These are phyloP conservation scores for Saturnispora gosingensis DNA, from an alignment of 805 yeast species.

Conservation along the genomic window DNA sequence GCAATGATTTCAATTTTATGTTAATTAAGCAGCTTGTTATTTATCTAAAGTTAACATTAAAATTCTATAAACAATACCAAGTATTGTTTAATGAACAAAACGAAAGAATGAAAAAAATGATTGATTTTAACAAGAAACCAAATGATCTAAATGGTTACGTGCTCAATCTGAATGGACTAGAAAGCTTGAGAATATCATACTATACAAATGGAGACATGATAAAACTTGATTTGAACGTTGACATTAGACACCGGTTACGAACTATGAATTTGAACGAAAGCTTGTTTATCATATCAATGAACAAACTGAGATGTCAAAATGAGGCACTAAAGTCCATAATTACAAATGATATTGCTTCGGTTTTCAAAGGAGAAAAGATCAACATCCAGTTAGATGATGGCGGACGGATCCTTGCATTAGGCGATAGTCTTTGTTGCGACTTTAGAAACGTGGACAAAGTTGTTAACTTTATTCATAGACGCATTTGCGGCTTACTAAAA, in stretches of 20 bases:
- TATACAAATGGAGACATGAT: constrained; percentile 9
- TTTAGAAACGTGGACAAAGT: constrained; percentile 12
- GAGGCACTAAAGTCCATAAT: background rate
- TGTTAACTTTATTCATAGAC: constrained; percentile 6
- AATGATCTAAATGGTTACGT: constrained; percentile 17
- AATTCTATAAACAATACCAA: constrained; percentile 19
- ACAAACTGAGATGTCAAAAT: constrained; percentile 5
- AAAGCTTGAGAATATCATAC: constrained; percentile 20
- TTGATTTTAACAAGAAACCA: constrained; percentile 11
- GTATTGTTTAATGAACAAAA: constrained; percentile 13
- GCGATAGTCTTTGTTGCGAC: constrained; percentile 23
- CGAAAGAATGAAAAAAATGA: constrained; percentile 3
- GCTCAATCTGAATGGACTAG: constrained; percentile 17
- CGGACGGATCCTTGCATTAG: constrained; percentile 17
- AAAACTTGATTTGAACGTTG: constrained; percentile 16
- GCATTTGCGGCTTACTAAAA: background rate
- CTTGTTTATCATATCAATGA: constrained; percentile 20
- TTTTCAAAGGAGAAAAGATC: constrained; percentile 16
- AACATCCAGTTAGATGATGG: constrained; percentile 2
- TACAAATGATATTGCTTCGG: constrained; percentile 5
- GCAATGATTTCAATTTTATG: constrained; percentile 10
- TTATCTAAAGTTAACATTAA: constrained; percentile 24
- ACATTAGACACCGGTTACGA: constrained; percentile 17
- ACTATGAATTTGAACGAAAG: constrained; percentile 16
- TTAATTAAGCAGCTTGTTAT: constrained; percentile 22